These are phyloP conservation scores for Pichia inconspicua DNA, from an alignment of 1,139 yeast genomes.

Conservation along the genomic window DNA sequence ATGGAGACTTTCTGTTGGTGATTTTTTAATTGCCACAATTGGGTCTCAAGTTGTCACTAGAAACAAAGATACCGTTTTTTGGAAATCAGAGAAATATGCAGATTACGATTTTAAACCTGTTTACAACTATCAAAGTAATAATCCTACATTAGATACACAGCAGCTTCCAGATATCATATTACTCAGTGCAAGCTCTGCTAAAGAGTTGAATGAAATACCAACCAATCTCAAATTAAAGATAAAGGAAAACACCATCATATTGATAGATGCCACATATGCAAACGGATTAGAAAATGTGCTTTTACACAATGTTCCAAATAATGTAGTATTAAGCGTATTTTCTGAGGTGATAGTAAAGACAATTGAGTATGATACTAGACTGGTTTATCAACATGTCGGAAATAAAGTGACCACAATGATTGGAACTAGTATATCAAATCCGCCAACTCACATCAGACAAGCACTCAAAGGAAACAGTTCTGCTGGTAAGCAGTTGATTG, in stretches of 20 bases:
- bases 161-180: conserved; percentile 17
- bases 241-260: conserved; percentile 17
- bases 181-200: conserved; percentile 13
- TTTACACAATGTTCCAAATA: conserved; percentile 8
- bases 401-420: conserved; percentile 20
- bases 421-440: conserved; percentile 16
- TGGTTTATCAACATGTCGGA: conserved; percentile 18
- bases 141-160: background rate
- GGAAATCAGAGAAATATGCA: conserved; percentile 11
- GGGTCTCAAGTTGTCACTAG: conserved; percentile 1
- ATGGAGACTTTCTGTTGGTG: conserved; percentile 16
- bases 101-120: conserved; percentile 5
- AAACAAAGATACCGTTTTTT: conserved; percentile 4
- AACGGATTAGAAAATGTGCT: conserved; percentile 18
- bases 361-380: conserved; percentile 4
- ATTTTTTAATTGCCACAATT: conserved; percentile 3
- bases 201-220: conserved; percentile 8
- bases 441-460: background rate
- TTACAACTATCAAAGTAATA: conserved; percentile 2
- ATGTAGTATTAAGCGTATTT: conserved; percentile 17
- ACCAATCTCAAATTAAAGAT: conserved; percentile 7
- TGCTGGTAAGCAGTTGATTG: conserved; percentile 15
- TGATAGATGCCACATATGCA: conserved; percentile 22
- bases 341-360: conserved; percentile 22
- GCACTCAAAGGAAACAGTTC: conserved; percentile 17